Evolutionary conservation across 306 rosid species (phyloP).

Genomic region (Potentilla sterilis): DNA sequence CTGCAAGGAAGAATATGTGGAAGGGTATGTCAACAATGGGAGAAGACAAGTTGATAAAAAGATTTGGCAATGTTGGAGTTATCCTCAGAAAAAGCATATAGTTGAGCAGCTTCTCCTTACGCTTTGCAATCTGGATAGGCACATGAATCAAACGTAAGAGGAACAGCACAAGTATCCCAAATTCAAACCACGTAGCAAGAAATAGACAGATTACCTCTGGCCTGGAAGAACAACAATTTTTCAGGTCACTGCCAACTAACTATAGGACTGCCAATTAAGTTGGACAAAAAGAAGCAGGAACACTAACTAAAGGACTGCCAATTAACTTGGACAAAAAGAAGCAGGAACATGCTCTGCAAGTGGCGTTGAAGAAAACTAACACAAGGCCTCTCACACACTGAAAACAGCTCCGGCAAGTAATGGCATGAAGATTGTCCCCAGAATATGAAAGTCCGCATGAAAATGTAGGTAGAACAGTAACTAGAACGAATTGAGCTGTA

Average conservation of each 20-base stretch:
- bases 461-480: slow-evolving; percentile 90
- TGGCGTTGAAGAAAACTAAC: slow-evolving; percentile 83
- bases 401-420: slow-evolving; percentile 97
- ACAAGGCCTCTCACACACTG: slow-evolving; percentile 70
- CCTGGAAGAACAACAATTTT: slow-evolving; percentile 78
- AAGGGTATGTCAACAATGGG: slow-evolving; percentile 95
- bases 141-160: not conserved
- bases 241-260: slow-evolving; percentile 95
- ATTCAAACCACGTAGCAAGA: not conserved
- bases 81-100: slow-evolving; percentile 96
- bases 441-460: slow-evolving; percentile 99
- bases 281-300: slow-evolving; percentile 81
- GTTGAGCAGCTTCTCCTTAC: slow-evolving; percentile 84
- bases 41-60: slow-evolving; percentile 95
- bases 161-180: slow-evolving; percentile 13
- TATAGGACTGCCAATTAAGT: slow-evolving; percentile 85
- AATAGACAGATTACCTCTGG: slow-evolving; percentile 58
- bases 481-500: slow-evolving; percentile 80
- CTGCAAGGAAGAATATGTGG: slow-evolving; percentile 84
- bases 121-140: slow-evolving; percentile 70
- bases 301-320: slow-evolving; percentile 83
- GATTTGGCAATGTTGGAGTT: slow-evolving; percentile 94
- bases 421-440: slow-evolving; percentile 95
- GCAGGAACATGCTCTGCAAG: slow-evolving; percentile 91
- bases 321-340: slow-evolving; percentile 86